Evolutionary conservation across 768 basidiomycete species (phyloP).

Genomic region (Boletus barrowsii): DNA sequence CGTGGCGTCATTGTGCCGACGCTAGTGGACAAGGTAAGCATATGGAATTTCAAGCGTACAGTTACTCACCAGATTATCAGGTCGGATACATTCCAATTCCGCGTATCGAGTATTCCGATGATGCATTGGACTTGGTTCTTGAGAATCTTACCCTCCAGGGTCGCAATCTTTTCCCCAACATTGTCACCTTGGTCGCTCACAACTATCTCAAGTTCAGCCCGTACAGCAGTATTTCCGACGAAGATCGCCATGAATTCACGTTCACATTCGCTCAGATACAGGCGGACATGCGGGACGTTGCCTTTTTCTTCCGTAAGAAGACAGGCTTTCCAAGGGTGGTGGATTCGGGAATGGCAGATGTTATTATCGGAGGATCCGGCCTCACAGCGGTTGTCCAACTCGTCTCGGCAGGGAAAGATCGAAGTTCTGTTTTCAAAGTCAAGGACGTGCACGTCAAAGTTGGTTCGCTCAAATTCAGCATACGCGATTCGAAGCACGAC

Average conservation of each 20-base stretch:
- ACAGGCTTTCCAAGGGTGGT: conserved; percentile 73
- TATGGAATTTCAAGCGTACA: neutral
- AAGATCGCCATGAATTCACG: conserved; percentile 67
- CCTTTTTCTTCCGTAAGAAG: conserved; percentile 89
- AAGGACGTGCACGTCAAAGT: conserved; percentile 75
- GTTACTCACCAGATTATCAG: conserved; percentile 29
- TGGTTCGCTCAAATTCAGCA: conserved; percentile 82
- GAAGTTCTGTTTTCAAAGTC: conserved; percentile 69
- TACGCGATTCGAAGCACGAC: conserved; percentile 91
- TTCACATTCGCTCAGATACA: conserved; percentile 83
- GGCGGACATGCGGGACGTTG: conserved; percentile 90
- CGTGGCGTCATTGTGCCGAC: conserved; percentile 77
- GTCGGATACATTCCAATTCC: conserved; percentile 87
- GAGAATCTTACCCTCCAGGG: conserved; percentile 91
- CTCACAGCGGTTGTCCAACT: conserved; percentile 66
- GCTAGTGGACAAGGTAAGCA: conserved; percentile 65
- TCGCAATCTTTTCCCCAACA: conserved; percentile 84
- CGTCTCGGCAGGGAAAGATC: conserved; percentile 59
- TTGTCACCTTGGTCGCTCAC: conserved; percentile 68
- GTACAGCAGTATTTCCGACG: conserved; percentile 54
- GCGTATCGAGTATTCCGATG: conserved; percentile 90
- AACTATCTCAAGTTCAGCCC: conserved; percentile 87
- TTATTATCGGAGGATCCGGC: conserved; percentile 80
- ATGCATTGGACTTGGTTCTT: conserved; percentile 80
- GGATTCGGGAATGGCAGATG: conserved; percentile 84